A percentile compares a stretch with the other conserved stretches of the same genome.
phyloP scores from a whole-genome alignment of 2,329 filamentous ascomycete species.

The Aspergillus sp. region DNA sequence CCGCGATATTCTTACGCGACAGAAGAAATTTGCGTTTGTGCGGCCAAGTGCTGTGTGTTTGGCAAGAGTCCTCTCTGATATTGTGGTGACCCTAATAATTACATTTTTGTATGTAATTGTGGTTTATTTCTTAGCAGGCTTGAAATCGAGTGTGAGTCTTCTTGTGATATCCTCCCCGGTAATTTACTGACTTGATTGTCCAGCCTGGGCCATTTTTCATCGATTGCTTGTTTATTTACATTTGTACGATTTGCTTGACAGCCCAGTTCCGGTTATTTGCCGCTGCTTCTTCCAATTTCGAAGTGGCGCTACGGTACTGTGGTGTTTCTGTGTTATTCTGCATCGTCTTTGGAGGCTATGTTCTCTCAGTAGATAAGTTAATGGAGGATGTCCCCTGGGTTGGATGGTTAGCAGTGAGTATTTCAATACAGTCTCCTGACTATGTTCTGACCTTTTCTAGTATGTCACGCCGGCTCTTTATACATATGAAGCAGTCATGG shows the following conservation, averaged over 20 bases:
- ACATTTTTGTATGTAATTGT: conserved; percentile 54
- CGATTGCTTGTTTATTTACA: conserved; percentile 56
- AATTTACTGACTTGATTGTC: background rate
- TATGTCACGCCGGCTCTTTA: conserved; percentile 49
- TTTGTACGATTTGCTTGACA: conserved; percentile 54
- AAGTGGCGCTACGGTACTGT: conserved; percentile 57
- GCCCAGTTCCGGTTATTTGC: conserved; percentile 60
- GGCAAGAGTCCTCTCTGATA: conserved; percentile 54
- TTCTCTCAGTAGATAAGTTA: conserved; percentile 55
- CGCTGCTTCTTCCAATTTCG: conserved; percentile 55
- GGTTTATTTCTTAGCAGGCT: conserved; percentile 56
- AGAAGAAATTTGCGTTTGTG: conserved; percentile 61
- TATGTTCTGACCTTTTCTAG: conserved; percentile 8
- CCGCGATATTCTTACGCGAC: conserved; percentile 60
- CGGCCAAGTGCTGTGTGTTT: conserved; percentile 55
- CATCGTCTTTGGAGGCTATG: conserved; percentile 59
- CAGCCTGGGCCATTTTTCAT: conserved; percentile 58
- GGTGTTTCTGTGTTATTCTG: conserved; percentile 56
- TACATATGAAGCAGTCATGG: conserved; percentile 59
- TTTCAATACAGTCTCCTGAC: too few relatives aligned
- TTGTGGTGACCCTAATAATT: conserved; percentile 50
- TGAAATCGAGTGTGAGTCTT: conserved; percentile 20
- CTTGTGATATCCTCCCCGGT: background rate
- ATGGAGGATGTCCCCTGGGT: conserved; percentile 57
- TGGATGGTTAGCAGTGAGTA: conserved; percentile 46